A percentile compares a stretch with the other conserved stretches of the same genome.
Evolutionary conservation across 768 basidiomycete species (phyloP).

Genomic region (Agrocybe praecox): DNA sequence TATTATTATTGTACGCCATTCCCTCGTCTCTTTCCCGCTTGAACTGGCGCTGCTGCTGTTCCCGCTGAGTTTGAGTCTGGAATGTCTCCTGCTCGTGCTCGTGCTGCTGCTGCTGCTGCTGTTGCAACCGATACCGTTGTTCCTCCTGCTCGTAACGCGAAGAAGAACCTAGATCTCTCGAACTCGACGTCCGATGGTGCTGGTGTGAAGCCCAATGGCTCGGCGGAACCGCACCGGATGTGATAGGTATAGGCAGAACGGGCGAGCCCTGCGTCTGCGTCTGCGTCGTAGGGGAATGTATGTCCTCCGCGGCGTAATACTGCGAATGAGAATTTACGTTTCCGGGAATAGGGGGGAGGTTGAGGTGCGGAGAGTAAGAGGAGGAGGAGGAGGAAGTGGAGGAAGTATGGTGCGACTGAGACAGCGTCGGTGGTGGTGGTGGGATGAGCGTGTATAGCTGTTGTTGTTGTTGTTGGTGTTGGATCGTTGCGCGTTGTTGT

Average conservation of each 20-base stretch:
- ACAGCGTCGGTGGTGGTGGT: constrained; percentile 1
- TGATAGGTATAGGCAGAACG: not conserved
- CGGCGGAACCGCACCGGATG: constrained; percentile 11
- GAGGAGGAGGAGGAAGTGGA: not conserved
- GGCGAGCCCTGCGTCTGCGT: constrained; percentile 27
- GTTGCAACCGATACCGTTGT: constrained; percentile 11
- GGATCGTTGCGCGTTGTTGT: constrained; percentile 20
- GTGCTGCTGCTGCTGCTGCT: constrained; percentile 19
- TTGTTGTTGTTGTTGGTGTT: not conserved
- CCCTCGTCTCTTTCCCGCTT: constrained; percentile 18
- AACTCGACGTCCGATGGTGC: constrained; percentile 40
- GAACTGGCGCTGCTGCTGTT: constrained; percentile 25
- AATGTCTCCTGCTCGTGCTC: constrained; percentile 26
- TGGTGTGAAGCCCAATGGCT: constrained; percentile 18
- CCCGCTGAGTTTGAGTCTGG: too few relatives aligned
- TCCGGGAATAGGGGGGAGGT: constrained; percentile 13
- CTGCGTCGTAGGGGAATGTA: constrained; percentile 24
- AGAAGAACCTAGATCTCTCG: constrained; percentile 42
- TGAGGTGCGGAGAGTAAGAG: constrained; percentile 10
- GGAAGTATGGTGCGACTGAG: not conserved
- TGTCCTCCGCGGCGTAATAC: constrained; percentile 12
- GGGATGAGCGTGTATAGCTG: not conserved
- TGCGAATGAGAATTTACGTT: too few relatives aligned
- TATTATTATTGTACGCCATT: constrained; percentile 13
- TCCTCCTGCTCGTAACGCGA: constrained; percentile 15